These are phyloP conservation scores for Pseudocercospora vitis DNA, from an alignment of 2,329 filamentous ascomycete genomes.

Conservation along the genomic window DNA sequence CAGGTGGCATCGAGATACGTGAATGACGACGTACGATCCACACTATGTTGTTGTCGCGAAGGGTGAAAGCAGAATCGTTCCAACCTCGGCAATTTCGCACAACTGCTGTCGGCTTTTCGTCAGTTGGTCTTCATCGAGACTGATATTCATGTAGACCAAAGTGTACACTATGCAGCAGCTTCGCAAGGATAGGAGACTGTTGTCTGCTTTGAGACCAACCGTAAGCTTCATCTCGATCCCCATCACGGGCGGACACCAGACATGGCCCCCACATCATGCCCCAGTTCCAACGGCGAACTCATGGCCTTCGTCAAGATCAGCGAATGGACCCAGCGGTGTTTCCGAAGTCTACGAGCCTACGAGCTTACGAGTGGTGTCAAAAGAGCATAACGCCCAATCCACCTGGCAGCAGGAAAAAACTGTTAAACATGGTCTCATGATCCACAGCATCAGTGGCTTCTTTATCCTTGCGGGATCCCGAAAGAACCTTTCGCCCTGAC, in stretches of 20 bases:
- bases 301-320: background rate
- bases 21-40: too few species aligned
- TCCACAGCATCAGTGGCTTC: conserved; percentile 4
- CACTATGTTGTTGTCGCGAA: too few species aligned
- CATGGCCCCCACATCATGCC: background rate
- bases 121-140: too few species aligned
- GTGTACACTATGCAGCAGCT: too few species aligned
- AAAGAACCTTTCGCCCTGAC: background rate
- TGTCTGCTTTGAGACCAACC: background rate
- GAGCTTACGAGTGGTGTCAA: conserved; percentile 1
- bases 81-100: too few species aligned
- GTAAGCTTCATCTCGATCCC: background rate
- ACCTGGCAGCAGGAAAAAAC: background rate
- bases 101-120: too few species aligned
- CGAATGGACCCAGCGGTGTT: conserved; percentile 1
- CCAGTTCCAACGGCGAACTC: conserved; percentile 7
- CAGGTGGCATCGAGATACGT: too few species aligned
- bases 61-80: too few species aligned
- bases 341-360: background rate
- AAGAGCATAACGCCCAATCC: conserved; percentile 4
- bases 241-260: background rate
- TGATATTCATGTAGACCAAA: too few species aligned
- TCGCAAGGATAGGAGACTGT: too few species aligned
- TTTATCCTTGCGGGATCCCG: conserved; percentile 7
- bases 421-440: background rate